Base-by-base conservation (phyloP, 23 red algal genomes). In the Pyropia haitanensis region DNA sequence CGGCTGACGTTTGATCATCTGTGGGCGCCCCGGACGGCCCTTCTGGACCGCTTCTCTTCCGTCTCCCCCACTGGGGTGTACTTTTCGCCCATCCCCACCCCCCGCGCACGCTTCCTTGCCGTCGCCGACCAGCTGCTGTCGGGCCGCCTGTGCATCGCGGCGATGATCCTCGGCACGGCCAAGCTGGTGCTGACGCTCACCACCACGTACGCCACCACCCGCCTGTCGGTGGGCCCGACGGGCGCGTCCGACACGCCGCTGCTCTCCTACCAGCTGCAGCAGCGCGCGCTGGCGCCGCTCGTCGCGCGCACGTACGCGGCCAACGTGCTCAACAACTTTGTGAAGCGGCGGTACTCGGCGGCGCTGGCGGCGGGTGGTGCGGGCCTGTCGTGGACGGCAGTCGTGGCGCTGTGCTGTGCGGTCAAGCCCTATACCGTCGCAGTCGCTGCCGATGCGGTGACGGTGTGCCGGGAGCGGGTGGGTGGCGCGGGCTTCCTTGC, bases 81-180 rank as follows among this genome's bases (percentile, higher is more conserved):
- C 30, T 48, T 30, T 23, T 76, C 72, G 20, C 18, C 28, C 23
- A 64, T 64, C 30, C 29, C 44, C 18, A 39, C 27, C 21, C 39
- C 56, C 3, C 59, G 63, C 16, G 26, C 55, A 8, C 60, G 72
- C 39, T 76, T 76, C 53, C 34, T 64, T 39, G 30, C 27, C 9
- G 59, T 64, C 22, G 60, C 63, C 4, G 72, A 64, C 63, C 59
- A 61, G 18, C 51, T 76, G 22, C 48, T 64, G 30, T 61, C 59
- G 5, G 72, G 72, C 9, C 50, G 72, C 7, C 48, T 76, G 50
- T 64, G 72, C 63, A 76, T 76, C 26, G 44, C 72, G 34, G 28
- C 59, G n/a, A 64, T 64, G 23, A 64, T 64, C 18, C 44, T 62
- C 39, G 63, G 63, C 39, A 61, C 60, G 54, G 44, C 72, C 7